Evolutionary conservation across 2,329 filamentous ascomycete genomes (phyloP).

Genomic region (Fusarium anthophilum): DNA sequence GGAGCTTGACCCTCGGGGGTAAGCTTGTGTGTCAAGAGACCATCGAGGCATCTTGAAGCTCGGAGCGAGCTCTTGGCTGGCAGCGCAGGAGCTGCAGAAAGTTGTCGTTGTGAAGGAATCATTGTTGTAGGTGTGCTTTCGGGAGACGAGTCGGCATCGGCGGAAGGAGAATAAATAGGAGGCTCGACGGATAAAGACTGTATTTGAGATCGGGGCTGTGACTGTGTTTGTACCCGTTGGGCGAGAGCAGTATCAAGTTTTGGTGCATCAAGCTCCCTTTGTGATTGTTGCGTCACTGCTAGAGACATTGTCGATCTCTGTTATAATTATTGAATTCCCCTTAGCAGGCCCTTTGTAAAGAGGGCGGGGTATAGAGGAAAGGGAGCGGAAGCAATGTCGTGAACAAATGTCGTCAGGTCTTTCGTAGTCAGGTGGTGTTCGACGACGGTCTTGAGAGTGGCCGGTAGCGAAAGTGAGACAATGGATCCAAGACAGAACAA

Average conservation of each 20-base stretch:
- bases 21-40: slow-evolving; percentile 46
- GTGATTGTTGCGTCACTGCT: slow-evolving; percentile 34
- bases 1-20: slow-evolving; percentile 45
- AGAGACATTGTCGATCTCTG: slow-evolving; percentile 37
- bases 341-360: slow-evolving; percentile 11
- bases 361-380: slow-evolving; percentile 22
- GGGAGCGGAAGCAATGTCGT: slow-evolving; percentile 21
- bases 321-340: slow-evolving; percentile 36
- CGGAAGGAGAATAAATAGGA: slow-evolving; percentile 38
- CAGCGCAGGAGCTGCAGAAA: slow-evolving; percentile 53
- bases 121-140: slow-evolving; percentile 42
- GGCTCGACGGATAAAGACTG: slow-evolving; percentile 41
- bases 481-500: slow-evolving; percentile 25
- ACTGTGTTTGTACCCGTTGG: slow-evolving; percentile 25
- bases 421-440: slow-evolving; percentile 17
- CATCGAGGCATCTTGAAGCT: slow-evolving; percentile 53
- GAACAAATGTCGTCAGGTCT: slow-evolving; percentile 32
- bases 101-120: slow-evolving; percentile 41
- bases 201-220: slow-evolving; percentile 37
- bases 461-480: slow-evolving; percentile 33
- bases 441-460: slow-evolving; percentile 28
- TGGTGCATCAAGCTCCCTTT: slow-evolving; percentile 35
- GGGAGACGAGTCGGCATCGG: slow-evolving; percentile 37
- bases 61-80: slow-evolving; percentile 62
- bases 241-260: slow-evolving; percentile 32